phyloP scores from a whole-genome alignment of 495 filamentous ascomycete species.

The Neurospora discreta region DNA sequence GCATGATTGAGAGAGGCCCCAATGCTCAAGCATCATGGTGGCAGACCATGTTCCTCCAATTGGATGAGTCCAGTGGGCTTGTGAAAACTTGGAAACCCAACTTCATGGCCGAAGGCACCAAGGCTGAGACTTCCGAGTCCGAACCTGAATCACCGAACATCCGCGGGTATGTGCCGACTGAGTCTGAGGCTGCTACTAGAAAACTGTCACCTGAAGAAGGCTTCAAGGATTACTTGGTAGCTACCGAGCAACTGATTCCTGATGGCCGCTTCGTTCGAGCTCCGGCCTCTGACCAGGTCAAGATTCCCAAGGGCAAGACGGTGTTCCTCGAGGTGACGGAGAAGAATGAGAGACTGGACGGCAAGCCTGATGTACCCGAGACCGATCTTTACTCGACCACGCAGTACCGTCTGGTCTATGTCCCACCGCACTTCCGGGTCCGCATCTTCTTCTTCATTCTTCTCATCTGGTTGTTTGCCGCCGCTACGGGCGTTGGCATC shows the following conservation, averaged over 20 bases:
- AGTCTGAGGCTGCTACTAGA: background rate
- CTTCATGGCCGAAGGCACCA: constrained; percentile 26
- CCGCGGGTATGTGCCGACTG: background rate
- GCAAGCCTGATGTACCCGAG: constrained; percentile 38
- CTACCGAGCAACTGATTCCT: constrained; percentile 32
- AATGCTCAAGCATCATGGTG: constrained; percentile 17
- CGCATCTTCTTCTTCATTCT: constrained; percentile 79
- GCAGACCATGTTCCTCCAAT: constrained; percentile 25
- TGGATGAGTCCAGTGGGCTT: constrained; percentile 14
- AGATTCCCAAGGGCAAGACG: constrained; percentile 68
- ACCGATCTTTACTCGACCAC: constrained; percentile 55
- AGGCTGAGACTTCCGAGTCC: constrained; percentile 15
- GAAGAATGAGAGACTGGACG: constrained; percentile 54
- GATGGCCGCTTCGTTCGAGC: constrained; percentile 83
- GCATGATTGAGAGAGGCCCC: constrained; percentile 16
- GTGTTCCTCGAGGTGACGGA: constrained; percentile 79
- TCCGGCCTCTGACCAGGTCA: constrained; percentile 85
- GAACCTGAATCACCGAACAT: constrained; percentile 13
- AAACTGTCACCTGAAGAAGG: background rate
- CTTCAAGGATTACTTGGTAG: constrained; percentile 30
- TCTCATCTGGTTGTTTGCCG: constrained; percentile 88
- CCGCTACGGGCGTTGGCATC: constrained; percentile 75
- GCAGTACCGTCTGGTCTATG: constrained; percentile 73
- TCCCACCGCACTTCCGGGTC: constrained; percentile 73
- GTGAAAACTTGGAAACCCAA: constrained; percentile 33